Conservation (phyloP, 2,329 filamentous ascomycete genomes). For the Ilyonectria robusta region DNA sequence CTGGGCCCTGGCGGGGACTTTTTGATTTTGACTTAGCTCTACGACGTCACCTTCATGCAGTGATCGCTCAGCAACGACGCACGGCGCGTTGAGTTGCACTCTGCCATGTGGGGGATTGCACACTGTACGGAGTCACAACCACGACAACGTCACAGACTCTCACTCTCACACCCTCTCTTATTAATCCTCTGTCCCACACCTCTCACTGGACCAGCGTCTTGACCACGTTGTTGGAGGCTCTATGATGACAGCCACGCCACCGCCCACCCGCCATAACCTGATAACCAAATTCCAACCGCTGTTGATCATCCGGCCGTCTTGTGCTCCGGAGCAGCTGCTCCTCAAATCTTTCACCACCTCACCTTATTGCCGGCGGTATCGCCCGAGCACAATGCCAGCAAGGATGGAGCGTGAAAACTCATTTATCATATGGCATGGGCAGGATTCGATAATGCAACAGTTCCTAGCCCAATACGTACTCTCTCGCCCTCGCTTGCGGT, state of each 20-base stretch:
- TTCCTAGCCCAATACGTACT: background rate
- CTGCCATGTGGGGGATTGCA: background rate
- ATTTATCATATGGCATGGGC: background rate
- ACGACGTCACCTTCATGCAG: constrained; percentile 2
- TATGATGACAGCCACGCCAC: background rate
- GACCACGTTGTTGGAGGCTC: background rate
- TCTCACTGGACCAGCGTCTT: background rate
- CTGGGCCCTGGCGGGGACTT: background rate
- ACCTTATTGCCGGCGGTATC: background rate
- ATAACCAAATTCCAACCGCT: background rate
- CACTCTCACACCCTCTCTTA: background rate
- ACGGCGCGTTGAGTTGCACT: background rate
- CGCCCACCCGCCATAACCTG: background rate
- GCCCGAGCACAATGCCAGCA: background rate
- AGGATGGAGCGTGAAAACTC: background rate
- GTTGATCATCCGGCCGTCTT: background rate
- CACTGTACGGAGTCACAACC: background rate
- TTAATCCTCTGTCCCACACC: background rate
- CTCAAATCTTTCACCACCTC: background rate
- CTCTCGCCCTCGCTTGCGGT: background rate
- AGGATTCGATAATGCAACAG: background rate
- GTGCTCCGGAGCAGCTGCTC: background rate
- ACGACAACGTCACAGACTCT: background rate
- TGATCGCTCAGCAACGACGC: background rate
- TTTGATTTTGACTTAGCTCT: background rate